Percentiles rank a stretch among this genome's conserved stretches.
Evolutionary conservation across 208 protist species (phyloP).

Genomic region (Trypanosoma vivax): DNA sequence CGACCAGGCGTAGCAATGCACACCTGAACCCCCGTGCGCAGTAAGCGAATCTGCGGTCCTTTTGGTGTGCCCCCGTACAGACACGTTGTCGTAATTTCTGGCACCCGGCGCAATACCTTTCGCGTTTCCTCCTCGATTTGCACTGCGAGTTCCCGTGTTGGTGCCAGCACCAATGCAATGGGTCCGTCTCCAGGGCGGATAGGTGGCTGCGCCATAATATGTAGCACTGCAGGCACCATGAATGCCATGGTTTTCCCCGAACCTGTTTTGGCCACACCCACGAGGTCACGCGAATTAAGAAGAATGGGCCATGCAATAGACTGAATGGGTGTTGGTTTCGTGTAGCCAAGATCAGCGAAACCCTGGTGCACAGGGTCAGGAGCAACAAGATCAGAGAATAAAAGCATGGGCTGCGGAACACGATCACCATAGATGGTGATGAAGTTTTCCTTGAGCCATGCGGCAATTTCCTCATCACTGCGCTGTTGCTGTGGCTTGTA

Average conservation of each 20-base stretch:
- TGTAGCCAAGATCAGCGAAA: constrained; percentile 78
- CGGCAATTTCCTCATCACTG: constrained; percentile 62
- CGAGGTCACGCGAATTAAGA: constrained; percentile 80
- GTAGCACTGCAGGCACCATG: constrained; percentile 85
- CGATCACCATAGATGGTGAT: constrained; percentile 84
- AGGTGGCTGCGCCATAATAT: constrained; percentile 85
- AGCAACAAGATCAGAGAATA: constrained; percentile 73
- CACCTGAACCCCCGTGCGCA: constrained; percentile 76
- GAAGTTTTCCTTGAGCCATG: constrained; percentile 63
- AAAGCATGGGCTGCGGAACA: constrained; percentile 78
- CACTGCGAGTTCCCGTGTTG: constrained; percentile 87
- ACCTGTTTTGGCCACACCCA: constrained; percentile 84
- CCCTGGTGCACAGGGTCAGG: constrained; percentile 70
- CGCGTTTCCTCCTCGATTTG: constrained; percentile 87
- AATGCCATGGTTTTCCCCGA: constrained; percentile 67
- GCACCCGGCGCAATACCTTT: constrained; percentile 63
- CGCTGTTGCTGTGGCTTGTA: constrained; percentile 74
- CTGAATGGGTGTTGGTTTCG: constrained; percentile 85
- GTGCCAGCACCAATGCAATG: constrained; percentile 84
- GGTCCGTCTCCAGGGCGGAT: constrained; percentile 82
- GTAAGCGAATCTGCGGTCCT: constrained; percentile 58
- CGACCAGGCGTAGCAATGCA: constrained; percentile 95
- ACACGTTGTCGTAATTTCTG: constrained; percentile 59
- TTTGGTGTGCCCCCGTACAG: constrained; percentile 83
- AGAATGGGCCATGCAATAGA: constrained; percentile 82